Base-by-base conservation (phyloP, 148 eudicot genomes). In the Linanthus parryae region DNA sequence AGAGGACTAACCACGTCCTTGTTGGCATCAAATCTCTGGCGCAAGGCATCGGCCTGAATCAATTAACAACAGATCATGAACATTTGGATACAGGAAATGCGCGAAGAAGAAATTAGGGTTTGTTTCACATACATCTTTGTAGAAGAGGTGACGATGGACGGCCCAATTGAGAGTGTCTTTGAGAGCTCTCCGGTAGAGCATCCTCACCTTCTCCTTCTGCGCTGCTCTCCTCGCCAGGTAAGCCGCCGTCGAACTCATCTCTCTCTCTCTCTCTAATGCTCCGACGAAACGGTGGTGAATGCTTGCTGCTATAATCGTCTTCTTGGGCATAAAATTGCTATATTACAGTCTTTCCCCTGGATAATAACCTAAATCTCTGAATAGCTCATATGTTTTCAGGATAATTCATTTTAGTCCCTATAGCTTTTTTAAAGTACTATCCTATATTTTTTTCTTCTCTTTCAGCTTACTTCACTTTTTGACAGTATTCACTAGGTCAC, bases 151-250 rank as follows among this genome's bases (percentile, higher is more conserved):
- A 49, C 99, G 99, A 69, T 94, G 96, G 28, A 94, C 99, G 35
- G 99, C 95, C 99, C 99, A 94, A 67, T 80, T 84, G 71, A 94
- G 99, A 56, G 95, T 81, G 20, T 82, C 92, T 54, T 76, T 81
- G 63, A 94, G 95, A 40, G 84, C 75, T 13, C 80, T 53, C 33
- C 99, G 73, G 61, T 94, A 94, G 12, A 94, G 77, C 43, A 88
- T 65, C 41, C 94, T 59, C 22, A 94, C 96, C 36, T 69, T 76
- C 74, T 94, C 88, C 74, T 75, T 84, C 77, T 82, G 99, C 2
- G 80, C 91, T 2, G 95, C 95, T 59, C 96, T 83, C 35, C 89
- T 57, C 14, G 91, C 85, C 27, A 88, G 34, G 70, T 77, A 88
- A 63, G 90, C 63, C 44, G 87, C 68, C 56, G 79, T 24, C 21